A percentile compares a stretch with the other conserved stretches of the same genome.
These are phyloP conservation scores for Dacryopinax primogenitus DNA, from an alignment of 768 basidiomycete species.

Conservation along the genomic window DNA sequence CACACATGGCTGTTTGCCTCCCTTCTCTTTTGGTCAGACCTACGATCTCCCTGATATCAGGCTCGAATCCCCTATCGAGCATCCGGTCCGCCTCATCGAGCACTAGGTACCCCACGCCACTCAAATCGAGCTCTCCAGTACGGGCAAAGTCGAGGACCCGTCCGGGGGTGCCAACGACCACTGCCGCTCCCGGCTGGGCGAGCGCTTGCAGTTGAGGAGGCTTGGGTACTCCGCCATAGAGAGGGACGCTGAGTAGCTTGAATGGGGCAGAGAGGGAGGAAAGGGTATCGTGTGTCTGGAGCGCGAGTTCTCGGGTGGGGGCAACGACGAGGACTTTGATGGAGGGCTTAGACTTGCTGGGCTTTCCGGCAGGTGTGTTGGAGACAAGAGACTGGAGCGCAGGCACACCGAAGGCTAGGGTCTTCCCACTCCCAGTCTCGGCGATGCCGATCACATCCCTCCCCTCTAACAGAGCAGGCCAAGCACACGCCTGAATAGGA, in stretches of 20 bases:
- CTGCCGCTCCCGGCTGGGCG: slow-evolving; percentile 40
- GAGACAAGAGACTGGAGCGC: slow-evolving; percentile 52
- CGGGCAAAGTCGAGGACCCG: slow-evolving; percentile 83
- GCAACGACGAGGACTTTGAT: slow-evolving; percentile 61
- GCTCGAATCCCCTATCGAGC: slow-evolving; percentile 97
- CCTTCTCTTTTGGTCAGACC: slow-evolving; percentile 50
- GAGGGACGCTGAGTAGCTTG: slow-evolving; percentile 66
- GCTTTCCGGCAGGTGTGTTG: slow-evolving; percentile 27
- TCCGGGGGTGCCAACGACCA: slow-evolving; percentile 93
- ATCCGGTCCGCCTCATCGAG: slow-evolving; percentile 97
- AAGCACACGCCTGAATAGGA: slow-evolving; percentile 89
- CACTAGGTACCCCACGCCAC: slow-evolving; percentile 78
- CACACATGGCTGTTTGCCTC: slow-evolving; percentile 91
- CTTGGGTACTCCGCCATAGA: slow-evolving; percentile 94
- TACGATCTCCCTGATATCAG: slow-evolving; percentile 88
- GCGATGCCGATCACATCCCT: slow-evolving; percentile 91
- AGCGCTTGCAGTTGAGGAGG: slow-evolving; percentile 63
- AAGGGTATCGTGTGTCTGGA: slow-evolving; percentile 85
- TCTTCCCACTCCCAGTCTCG: slow-evolving; percentile 96
- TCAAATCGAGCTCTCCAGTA: slow-evolving; percentile 73
- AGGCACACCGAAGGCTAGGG: slow-evolving; percentile 88
- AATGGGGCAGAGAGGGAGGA: slow-evolving; percentile 57
- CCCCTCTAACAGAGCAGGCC: slow-evolving; percentile 74
- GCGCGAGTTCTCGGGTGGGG: slow-evolving; percentile 90
- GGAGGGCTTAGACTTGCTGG: slow-evolving; percentile 23